phyloP scores from a whole-genome alignment of 2,329 filamentous ascomycete species.

The Claviceps fusiformis region DNA sequence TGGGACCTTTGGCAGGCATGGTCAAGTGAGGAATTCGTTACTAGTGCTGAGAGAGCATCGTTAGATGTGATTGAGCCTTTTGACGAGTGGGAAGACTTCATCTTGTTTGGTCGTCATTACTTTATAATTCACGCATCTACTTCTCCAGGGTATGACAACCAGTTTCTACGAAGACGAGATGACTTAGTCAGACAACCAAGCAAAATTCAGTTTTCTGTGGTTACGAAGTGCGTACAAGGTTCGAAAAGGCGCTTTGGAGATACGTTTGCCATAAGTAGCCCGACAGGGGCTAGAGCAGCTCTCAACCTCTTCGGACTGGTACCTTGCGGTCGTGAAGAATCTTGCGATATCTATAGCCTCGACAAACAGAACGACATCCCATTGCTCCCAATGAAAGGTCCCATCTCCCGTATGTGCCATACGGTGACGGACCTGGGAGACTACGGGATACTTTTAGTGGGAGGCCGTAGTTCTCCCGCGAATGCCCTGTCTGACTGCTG shows the following conservation, averaged over 20 bases:
- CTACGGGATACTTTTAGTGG: constrained; percentile 50
- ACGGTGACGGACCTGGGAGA: constrained; percentile 53
- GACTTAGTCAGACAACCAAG: background rate
- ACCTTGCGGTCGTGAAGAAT: constrained; percentile 29
- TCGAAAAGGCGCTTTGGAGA: constrained; percentile 47
- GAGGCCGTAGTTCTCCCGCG: constrained; percentile 67
- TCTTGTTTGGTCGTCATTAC: constrained; percentile 73
- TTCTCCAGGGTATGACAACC: background rate
- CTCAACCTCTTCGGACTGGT: constrained; percentile 31
- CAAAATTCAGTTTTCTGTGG: constrained; percentile 6
- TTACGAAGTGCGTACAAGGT: constrained; percentile 6
- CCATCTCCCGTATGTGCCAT: constrained; percentile 52
- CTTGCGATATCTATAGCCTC: constrained; percentile 36
- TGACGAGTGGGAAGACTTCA: constrained; percentile 94
- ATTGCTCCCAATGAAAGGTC: constrained; percentile 17
- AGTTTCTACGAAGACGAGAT: too few relatives aligned
- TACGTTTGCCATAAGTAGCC: constrained; percentile 26
- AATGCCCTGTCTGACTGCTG: constrained; percentile 61
- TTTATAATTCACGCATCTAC: constrained; percentile 53
- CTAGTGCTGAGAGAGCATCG: constrained; percentile 39
- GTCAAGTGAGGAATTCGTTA: constrained; percentile 55
- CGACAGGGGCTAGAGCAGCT: constrained; percentile 29
- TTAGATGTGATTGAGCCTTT: constrained; percentile 70
- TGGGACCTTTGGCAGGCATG: constrained; percentile 74
- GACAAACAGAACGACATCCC: constrained; percentile 9